These are phyloP conservation scores for Kodamaea derodonti DNA, from an alignment of 1,139 yeast genomes.

Conservation along the genomic window DNA sequence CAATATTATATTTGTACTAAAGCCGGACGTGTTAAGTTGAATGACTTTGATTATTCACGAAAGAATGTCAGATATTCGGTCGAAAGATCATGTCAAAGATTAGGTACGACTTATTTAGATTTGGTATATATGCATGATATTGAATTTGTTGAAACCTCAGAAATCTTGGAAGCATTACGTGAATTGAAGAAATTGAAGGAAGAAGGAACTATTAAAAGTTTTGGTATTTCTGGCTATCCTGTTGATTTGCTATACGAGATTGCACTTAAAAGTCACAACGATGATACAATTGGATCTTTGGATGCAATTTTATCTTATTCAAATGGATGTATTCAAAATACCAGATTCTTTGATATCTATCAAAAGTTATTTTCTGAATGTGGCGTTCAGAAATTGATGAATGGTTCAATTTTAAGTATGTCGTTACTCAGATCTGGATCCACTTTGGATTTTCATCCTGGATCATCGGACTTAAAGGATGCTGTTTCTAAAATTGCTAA, in stretches of 20 bases:
- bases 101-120: constrained; percentile 67
- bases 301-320: constrained; percentile 80
- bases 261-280: constrained; percentile 32
- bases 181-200: constrained; percentile 57
- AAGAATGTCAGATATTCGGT: constrained; percentile 60
- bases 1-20: constrained; percentile 75
- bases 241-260: constrained; percentile 58
- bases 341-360: constrained; percentile 46
- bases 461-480: constrained; percentile 52
- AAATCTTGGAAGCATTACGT: constrained; percentile 58
- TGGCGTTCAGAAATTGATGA: constrained; percentile 55
- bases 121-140: constrained; percentile 85
- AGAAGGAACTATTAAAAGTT: constrained; percentile 58
- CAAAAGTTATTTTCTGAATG: constrained; percentile 50
- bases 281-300: constrained; percentile 43
- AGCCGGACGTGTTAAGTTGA: constrained; percentile 69
- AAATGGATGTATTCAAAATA: constrained; percentile 80
- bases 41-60: constrained; percentile 73
- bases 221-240: constrained; percentile 90
- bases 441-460: constrained; percentile 83
- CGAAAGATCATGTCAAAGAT: constrained; percentile 58
- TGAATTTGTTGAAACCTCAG: constrained; percentile 64
- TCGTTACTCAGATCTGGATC: constrained; percentile 66
- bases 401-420: constrained; percentile 89
- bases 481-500: constrained; percentile 54